Evolutionary conservation across 352 stramenopile genomes (phyloP).

Genomic region (Globisporangium mamillatum): DNA sequence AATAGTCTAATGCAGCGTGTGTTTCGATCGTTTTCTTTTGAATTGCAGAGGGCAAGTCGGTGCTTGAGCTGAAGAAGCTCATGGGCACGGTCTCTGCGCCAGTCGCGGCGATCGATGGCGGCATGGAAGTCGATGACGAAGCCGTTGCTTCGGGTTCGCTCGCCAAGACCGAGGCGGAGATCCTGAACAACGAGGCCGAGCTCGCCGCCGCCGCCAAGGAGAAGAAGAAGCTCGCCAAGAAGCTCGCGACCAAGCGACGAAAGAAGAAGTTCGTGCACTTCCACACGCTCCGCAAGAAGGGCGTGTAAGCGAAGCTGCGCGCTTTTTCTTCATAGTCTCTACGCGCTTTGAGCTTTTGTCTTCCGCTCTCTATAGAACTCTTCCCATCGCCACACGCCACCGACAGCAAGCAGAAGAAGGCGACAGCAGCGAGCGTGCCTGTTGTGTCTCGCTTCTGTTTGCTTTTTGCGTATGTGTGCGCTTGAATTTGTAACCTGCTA

Average conservation of each 20-base stretch:
- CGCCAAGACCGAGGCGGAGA: constrained; percentile 41
- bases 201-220: constrained; percentile 35
- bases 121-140: constrained; percentile 42
- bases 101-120: constrained; percentile 30
- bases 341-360: neutral
- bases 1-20: neutral
- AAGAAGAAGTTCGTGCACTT: constrained; percentile 88
- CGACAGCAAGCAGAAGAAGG: neutral
- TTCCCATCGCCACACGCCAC: constrained; percentile 1
- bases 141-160: constrained; percentile 24
- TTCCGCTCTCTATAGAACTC: constrained; percentile 17
- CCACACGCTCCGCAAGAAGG: constrained; percentile 86
- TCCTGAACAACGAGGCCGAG: constrained; percentile 51
- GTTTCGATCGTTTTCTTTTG: neutral
- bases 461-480: neutral
- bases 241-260: constrained; percentile 38
- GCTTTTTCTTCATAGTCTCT: neutral
- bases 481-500: constrained; percentile 36
- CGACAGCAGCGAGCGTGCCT: neutral
- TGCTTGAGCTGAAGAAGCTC: constrained; percentile 68
- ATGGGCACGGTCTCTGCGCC: constrained; percentile 55
- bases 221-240: constrained; percentile 57
- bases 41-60: constrained; percentile 40
- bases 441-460: neutral
- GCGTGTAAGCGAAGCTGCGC: constrained; percentile 46